A percentile compares a stretch with the other conserved stretches of the same genome.
phyloP scores from a whole-genome alignment of 1,139 yeast species.

The Meyerozyma smithsonii region DNA sequence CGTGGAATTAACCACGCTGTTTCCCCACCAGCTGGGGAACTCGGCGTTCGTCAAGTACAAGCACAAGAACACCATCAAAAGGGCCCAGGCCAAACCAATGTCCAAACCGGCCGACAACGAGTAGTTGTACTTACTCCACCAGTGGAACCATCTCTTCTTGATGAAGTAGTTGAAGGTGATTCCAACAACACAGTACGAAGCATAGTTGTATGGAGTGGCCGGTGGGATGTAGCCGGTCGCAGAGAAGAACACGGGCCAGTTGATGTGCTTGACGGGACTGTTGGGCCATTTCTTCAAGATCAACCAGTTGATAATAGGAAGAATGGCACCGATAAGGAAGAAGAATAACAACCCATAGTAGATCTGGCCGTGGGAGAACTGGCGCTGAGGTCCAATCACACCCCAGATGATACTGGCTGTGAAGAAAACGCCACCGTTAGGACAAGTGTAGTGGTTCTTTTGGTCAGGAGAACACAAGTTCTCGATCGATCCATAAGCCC shows the following conservation, averaged over 20 bases:
- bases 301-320: conserved; percentile 42
- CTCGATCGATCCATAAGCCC: conserved; percentile 40
- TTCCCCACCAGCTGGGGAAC: conserved; percentile 60
- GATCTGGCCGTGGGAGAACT: conserved; percentile 34
- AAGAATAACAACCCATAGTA: conserved; percentile 38
- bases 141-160: conserved; percentile 41
- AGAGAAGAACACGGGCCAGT: conserved; percentile 46
- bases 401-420: conserved; percentile 48
- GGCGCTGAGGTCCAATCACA: conserved; percentile 38
- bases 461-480: conserved; percentile 47
- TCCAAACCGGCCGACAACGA: conserved; percentile 55
- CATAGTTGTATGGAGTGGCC: conserved; percentile 41
- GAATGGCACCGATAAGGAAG: conserved; percentile 35
- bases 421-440: conserved; percentile 41
- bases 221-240: conserved; percentile 47
- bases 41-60: conserved; percentile 24
- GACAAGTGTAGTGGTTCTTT: conserved; percentile 34
- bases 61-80: conserved; percentile 44
- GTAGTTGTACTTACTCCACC: conserved; percentile 68
- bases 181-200: conserved; percentile 36
- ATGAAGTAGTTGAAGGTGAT: conserved; percentile 29
- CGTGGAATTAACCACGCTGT: conserved; percentile 27
- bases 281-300: conserved; percentile 46
- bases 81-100: conserved; percentile 50
- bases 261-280: conserved; percentile 39